These are phyloP conservation scores for Citrus unshiu DNA, from an alignment of 345 rosid genomes.

Conservation along the genomic window DNA sequence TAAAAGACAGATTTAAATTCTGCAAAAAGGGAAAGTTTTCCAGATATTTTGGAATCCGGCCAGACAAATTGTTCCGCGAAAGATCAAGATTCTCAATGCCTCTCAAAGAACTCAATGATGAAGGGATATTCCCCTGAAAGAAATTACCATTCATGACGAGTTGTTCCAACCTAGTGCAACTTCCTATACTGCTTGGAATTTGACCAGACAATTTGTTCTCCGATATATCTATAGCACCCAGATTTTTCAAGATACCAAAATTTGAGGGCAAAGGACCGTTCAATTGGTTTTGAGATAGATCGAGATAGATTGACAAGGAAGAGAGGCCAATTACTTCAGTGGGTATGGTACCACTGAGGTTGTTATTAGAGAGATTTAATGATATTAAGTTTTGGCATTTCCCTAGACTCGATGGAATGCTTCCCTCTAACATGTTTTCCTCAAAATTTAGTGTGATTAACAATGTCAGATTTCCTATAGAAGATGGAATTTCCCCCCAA, in stretches of 20 bases:
- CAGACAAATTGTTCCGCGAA: no score
- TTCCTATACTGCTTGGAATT: constrained; percentile 15
- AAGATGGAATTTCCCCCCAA: constrained; percentile 3
- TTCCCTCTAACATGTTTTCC: constrained; percentile 17
- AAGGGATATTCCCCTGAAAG: no score
- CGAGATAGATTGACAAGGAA: constrained; percentile 15
- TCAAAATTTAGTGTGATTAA: neutral
- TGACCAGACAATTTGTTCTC: constrained; percentile 30
- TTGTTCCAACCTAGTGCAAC: no score
- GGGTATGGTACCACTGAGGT: constrained; percentile 25
- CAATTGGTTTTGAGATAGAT: constrained; percentile 28
- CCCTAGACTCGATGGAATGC: constrained; percentile 13
- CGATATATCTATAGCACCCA: constrained; percentile 2
- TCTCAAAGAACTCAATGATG: no score
- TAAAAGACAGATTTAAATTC: no score
- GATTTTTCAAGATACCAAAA: constrained; percentile 15
- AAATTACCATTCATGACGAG: no score
- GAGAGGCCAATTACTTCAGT: constrained; percentile 5
- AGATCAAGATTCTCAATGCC: no score
- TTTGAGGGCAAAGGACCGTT: constrained; percentile 19
- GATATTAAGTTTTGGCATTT: neutral
- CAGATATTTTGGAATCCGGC: no score
- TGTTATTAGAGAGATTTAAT: constrained; percentile 17
- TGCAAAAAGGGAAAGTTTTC: no score
- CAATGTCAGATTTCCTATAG: constrained; percentile 13